These are phyloP conservation scores for Sphaceloma murrayae DNA, from an alignment of 2,329 filamentous ascomycete genomes.

Conservation along the genomic window DNA sequence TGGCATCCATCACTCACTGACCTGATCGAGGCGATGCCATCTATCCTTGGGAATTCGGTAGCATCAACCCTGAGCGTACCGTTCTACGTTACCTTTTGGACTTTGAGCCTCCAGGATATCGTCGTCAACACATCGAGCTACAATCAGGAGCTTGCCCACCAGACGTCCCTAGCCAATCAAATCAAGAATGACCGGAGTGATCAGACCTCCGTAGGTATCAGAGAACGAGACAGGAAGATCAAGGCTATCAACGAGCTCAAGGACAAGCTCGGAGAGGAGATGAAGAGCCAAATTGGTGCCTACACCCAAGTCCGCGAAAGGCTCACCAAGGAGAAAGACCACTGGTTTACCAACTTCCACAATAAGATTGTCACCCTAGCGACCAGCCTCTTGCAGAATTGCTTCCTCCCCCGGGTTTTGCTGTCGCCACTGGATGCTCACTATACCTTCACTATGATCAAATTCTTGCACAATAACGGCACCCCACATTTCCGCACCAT, in stretches of 20 bases:
- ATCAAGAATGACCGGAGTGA: slow-evolving; percentile 65
- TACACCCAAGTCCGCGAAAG: slow-evolving; percentile 59
- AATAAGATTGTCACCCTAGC: slow-evolving; percentile 58
- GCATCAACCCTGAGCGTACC: slow-evolving; percentile 65
- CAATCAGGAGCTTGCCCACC: slow-evolving; percentile 59
- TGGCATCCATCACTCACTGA: slow-evolving; percentile 64
- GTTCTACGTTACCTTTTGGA: slow-evolving; percentile 90
- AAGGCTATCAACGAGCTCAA: slow-evolving; percentile 59
- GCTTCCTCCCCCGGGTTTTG: slow-evolving; percentile 77
- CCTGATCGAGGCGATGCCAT: slow-evolving; percentile 59
- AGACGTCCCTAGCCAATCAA: slow-evolving; percentile 57
- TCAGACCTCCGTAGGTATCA: slow-evolving; percentile 55
- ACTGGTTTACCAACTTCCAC: slow-evolving; percentile 64
- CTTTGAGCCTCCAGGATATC: slow-evolving; percentile 72
- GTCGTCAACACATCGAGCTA: slow-evolving; percentile 69
- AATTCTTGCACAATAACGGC: slow-evolving; percentile 74
- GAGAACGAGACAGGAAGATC: slow-evolving; percentile 60
- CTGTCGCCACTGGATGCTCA: slow-evolving; percentile 81
- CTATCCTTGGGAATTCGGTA: slow-evolving; percentile 50
- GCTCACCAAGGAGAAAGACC: slow-evolving; percentile 63
- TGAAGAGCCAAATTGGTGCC: slow-evolving; percentile 57
- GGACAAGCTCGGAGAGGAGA: slow-evolving; percentile 62
- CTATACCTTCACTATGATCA: slow-evolving; percentile 77
- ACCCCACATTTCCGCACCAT: slow-evolving; percentile 80
- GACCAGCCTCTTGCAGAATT: slow-evolving; percentile 74